These are phyloP conservation scores for Teratosphaeria nubilosa DNA, from an alignment of 2,329 filamentous ascomycete genomes.

Conservation along the genomic window DNA sequence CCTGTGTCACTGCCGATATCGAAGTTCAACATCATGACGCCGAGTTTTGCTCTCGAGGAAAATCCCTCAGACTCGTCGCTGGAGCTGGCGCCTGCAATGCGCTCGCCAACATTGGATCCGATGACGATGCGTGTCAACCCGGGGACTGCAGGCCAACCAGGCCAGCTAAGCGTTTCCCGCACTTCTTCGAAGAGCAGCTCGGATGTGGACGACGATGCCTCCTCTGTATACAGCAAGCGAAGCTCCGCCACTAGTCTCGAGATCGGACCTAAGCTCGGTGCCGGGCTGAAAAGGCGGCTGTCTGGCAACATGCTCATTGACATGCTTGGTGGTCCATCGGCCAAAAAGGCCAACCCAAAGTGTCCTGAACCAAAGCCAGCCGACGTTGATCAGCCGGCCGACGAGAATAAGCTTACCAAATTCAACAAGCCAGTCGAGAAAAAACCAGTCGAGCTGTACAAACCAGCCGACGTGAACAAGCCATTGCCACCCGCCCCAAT, in stretches of 20 bases:
- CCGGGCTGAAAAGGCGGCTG: constrained; percentile 3
- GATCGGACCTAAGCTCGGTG: constrained; percentile 4
- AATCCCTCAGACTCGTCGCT: not conserved
- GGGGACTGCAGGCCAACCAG: not conserved
- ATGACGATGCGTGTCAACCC: not conserved
- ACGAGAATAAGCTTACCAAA: too few species aligned
- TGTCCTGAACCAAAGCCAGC: not conserved
- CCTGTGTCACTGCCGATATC: constrained; percentile 10
- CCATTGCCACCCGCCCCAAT: constrained; percentile 12
- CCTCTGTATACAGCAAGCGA: constrained; percentile 28
- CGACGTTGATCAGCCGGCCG: constrained; percentile 11
- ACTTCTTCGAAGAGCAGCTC: constrained; percentile 28
- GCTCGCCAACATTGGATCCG: not conserved
- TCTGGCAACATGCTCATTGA: not conserved
- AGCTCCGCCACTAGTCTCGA: constrained; percentile 20
- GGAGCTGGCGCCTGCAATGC: not conserved
- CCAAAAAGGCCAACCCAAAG: not conserved
- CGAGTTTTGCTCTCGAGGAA: constrained; percentile 7
- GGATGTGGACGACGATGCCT: constrained; percentile 21
- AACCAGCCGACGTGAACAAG: constrained; percentile 9
- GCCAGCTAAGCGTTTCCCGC: constrained; percentile 5
- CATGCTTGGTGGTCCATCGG: not conserved
- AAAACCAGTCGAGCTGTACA: too few species aligned
- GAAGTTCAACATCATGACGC: constrained; percentile 8
- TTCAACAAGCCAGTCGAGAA: too few species aligned